Evolutionary conservation across 495 filamentous ascomycete genomes (phyloP), one percentile per base, ranked within the genome.

Genomic region (Astrocystis sublimbata): DNA sequence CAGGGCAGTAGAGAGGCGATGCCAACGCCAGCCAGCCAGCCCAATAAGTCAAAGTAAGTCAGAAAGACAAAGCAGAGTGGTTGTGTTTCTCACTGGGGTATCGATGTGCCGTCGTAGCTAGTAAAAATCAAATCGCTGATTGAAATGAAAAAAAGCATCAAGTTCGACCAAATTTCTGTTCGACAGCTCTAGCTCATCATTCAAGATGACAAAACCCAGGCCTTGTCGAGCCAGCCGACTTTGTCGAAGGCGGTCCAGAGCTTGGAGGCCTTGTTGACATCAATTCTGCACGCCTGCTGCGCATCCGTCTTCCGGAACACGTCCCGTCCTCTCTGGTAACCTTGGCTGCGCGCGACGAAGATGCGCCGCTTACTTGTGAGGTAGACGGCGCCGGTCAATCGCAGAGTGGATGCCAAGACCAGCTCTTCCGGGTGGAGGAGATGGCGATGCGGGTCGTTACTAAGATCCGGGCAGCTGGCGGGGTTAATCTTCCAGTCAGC

Each of bases 191-290:
- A n/a, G n/a, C n/a, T 21, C 50, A 58, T 55, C 49, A 9, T 10
- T 71, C 78, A 54, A 86, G 61, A 68, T 81, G 84, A 45, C 81
- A 63, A 56, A 65, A 93, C 87, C 76, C 79, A 84, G 43, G 84
- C 73, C 12, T 79, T 76, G 33, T 90, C 81, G 66, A 97, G 88
- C 92, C 93, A 97, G 56, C 92, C 92, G 50, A 96, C 90, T 52
- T 87, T 88, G 21, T 97, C 90, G 71, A 90, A 98, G 28, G 92
- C 92, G 42, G 88, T 87, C 92, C 92, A 97, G 53, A 98, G 83
- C 74, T 94, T 96, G 68, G 91, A 96, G 28, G 94, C 92, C 82
- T 98, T 98, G 80, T 97, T 97, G 74, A 97, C 94, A 72, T 98
- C 94, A 62, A 97, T 97, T 81, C 96, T 96, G 85, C 92, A 96